Conservation (phyloP, 2,329 filamentous ascomycete genomes). For the Neonectria punicea region DNA sequence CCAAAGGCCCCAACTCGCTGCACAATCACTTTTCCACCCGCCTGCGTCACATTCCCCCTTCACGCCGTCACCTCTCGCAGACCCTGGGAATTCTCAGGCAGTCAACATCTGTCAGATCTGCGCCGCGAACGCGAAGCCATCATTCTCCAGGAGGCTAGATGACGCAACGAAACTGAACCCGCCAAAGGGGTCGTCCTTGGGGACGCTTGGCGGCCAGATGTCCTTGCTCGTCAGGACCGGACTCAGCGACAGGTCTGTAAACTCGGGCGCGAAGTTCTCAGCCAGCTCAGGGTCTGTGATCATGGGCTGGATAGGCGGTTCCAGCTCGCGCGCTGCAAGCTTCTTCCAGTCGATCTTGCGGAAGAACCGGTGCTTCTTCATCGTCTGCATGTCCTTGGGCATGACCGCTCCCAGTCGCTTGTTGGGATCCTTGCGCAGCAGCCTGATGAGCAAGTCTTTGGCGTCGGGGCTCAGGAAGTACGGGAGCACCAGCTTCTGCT, state of each 20-base stretch:
- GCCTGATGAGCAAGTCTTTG: constrained; percentile 90
- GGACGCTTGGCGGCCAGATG: constrained; percentile 51
- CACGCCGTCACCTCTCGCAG: background rate
- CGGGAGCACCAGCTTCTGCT: constrained; percentile 87
- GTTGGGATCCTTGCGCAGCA: constrained; percentile 90
- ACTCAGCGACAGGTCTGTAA: constrained; percentile 86
- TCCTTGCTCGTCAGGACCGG: constrained; percentile 67
- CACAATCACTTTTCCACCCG: background rate
- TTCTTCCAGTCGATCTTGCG: constrained; percentile 95
- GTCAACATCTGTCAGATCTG: constrained; percentile 27
- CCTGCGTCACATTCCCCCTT: constrained; percentile 15
- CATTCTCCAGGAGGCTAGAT: constrained; percentile 64
- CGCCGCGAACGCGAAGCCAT: constrained; percentile 50
- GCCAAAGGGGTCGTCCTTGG: constrained; percentile 68
- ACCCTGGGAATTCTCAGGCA: background rate
- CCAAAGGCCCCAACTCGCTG: constrained; percentile 16
- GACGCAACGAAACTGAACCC: constrained; percentile 73
- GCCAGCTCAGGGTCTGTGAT: constrained; percentile 96
- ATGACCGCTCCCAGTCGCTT: constrained; percentile 91
- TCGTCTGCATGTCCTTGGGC: constrained; percentile 84
- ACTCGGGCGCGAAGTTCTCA: constrained; percentile 95
- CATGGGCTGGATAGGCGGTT: constrained; percentile 89
- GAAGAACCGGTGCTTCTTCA: constrained; percentile 97
- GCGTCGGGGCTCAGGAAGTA: constrained; percentile 93
- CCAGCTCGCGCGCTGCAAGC: constrained; percentile 82